Base-by-base conservation (phyloP, 495 filamentous ascomycete genomes). In the Aspergillus indologenus region DNA sequence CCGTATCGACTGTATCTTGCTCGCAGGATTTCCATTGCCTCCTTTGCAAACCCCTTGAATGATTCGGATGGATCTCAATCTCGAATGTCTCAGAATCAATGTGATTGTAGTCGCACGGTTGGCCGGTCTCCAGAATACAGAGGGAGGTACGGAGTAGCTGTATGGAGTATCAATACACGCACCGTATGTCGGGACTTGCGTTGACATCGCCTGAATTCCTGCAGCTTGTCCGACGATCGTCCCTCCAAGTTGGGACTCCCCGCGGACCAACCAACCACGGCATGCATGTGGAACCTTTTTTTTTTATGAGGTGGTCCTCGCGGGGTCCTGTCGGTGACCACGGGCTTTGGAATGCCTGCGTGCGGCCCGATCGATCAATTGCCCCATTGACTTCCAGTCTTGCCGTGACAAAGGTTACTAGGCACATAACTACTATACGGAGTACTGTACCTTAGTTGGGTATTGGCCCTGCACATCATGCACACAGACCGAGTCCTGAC, bases 291-390 rank as follows among this genome's bases (percentile, higher is more conserved):
- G 12, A 29, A 9, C 26, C 26, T 29, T 3, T 29, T 3, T 9
- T 29, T 29, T 29, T 9, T 29, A 29, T 29, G n/a, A 20, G 21
- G 21, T 24, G 23, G 11, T 51, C 11, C 15, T 51, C 24, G 24
- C 24, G 23, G 48, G 48, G 29, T 50, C 21, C 17, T 50, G 17
- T 51, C 23, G 48, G 48, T 29, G 48, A 50, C 48, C 48, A 29
- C 48, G 22, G 22, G 22, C 48, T 31, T 51, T 14, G n/a, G n/a
- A 51, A 11, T 23, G 3, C 45, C 12, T 40, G 34, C 6, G 34
- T 14, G 34, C 34, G 34, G 45, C 45, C 45, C 22, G 21, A 50
- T n/a, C 19, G 48, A 24, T 18, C 23, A 15, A 3, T 31, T n/a
- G n/a, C 23, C 23, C 18, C 14, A 24, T 19, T 31, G 15, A 19